A percentile compares a stretch with the other conserved stretches of the same genome.
Conservation (phyloP, 2,329 filamentous ascomycete species). For the Botrytis fragariae region DNA sequence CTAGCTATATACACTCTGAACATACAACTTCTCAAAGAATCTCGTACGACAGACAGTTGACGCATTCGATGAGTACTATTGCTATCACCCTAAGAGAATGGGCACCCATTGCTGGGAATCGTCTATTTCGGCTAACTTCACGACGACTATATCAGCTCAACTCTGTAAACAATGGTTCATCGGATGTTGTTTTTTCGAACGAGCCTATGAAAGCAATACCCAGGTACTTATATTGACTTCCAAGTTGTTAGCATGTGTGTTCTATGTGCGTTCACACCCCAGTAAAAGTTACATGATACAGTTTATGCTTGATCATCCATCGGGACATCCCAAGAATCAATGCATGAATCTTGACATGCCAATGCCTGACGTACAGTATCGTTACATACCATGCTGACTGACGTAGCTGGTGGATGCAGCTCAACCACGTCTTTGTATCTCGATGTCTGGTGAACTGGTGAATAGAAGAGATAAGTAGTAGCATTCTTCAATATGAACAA, state of each 20-base stretch:
- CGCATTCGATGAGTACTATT: background rate
- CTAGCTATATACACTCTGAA: background rate
- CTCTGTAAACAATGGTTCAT: background rate
- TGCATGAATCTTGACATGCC: conserved; percentile 10
- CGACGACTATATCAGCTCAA: background rate
- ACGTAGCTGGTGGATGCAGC: conserved; percentile 4
- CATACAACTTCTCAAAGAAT: background rate
- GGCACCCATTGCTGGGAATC: background rate
- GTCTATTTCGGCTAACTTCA: background rate
- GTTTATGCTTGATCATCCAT: conserved; percentile 15
- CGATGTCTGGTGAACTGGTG: background rate
- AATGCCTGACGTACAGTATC: background rate
- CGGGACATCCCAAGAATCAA: background rate
- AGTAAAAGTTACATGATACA: conserved; percentile 4
- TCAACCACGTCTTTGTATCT: background rate
- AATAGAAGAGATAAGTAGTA: too few relatives aligned
- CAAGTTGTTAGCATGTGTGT: background rate
- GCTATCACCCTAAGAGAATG: background rate
- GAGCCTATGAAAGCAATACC: background rate
- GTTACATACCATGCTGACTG: background rate
- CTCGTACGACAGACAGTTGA: background rate
- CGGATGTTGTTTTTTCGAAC: background rate
- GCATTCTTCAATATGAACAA: background rate
- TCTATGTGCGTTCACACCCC: background rate
- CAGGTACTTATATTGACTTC: background rate